These are phyloP conservation scores for Staphylotrichum longicolle DNA, from an alignment of 495 filamentous ascomycete genomes.

Conservation along the genomic window DNA sequence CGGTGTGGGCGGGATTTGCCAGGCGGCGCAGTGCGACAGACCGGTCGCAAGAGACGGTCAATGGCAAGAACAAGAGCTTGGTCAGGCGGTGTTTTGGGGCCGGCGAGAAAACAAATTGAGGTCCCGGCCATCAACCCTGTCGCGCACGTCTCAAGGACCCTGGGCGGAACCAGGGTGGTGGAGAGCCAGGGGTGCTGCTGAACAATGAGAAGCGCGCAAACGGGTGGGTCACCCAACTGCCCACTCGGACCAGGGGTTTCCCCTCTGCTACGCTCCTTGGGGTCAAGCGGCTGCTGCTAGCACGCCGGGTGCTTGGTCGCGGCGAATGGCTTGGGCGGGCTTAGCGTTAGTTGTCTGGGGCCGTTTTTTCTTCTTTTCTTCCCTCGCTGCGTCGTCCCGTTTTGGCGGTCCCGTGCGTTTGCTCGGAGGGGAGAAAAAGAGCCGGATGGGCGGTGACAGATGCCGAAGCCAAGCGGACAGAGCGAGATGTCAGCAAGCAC, in stretches of 20 bases:
- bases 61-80: conserved; percentile 19
- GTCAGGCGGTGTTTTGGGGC: conserved; percentile 25
- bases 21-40: conserved; percentile 15
- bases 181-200: conserved; percentile 25
- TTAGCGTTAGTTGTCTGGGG: not conserved
- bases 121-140: conserved; percentile 24
- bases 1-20: conserved; percentile 15
- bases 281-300: conserved; percentile 12
- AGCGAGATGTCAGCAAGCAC: conserved; percentile 4
- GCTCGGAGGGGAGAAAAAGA: not conserved
- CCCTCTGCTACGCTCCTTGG: conserved; percentile 14
- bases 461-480: conserved; percentile 11
- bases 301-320: conserved; percentile 8
- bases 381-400: not conserved
- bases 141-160: conserved; percentile 29
- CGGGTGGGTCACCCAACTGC: conserved; percentile 26
- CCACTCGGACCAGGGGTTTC: conserved; percentile 21
- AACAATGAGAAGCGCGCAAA: conserved; percentile 31
- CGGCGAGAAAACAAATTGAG: conserved; percentile 29
- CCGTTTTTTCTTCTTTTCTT: conserved; percentile 5
- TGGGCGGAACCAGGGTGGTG: conserved; percentile 27
- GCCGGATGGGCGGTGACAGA: conserved; percentile 17
- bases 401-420: not conserved
- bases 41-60: conserved; percentile 26
- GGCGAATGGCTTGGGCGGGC: conserved; percentile 17